Evolutionary conservation across 1,139 yeast species (phyloP).

Genomic region (Yamadazyma atmosphaerica): DNA sequence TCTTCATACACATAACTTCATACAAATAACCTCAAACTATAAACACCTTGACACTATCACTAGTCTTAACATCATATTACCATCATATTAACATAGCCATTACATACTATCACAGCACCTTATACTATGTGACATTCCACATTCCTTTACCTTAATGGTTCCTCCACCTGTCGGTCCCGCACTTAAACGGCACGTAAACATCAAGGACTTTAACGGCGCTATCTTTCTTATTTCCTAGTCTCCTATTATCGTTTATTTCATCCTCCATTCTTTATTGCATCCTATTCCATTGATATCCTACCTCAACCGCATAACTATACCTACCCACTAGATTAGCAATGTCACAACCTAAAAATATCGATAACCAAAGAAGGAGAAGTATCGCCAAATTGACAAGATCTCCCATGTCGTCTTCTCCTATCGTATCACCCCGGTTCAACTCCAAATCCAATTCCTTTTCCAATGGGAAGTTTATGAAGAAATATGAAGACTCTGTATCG

Average conservation of each 20-base stretch:
- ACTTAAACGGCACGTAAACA: neutral
- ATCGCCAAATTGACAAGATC: constrained; percentile 38
- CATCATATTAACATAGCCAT: too few species aligned
- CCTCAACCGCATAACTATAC: too few species aligned
- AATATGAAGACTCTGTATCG: constrained; percentile 13
- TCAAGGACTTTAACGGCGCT: neutral
- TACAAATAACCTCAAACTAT: too few species aligned
- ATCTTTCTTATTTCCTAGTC: neutral
- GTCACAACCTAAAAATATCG: constrained; percentile 27
- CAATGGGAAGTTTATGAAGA: constrained; percentile 24
- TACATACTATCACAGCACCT: too few species aligned
- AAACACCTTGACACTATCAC: too few species aligned
- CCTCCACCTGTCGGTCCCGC: too few species aligned
- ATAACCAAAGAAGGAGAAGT: constrained; percentile 24
- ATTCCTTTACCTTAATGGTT: too few species aligned
- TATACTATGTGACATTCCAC: too few species aligned
- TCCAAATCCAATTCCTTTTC: constrained; percentile 26
- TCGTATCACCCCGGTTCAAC: constrained; percentile 21
- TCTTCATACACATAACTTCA: too few species aligned
- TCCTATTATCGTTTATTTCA: neutral
- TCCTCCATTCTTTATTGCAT: neutral
- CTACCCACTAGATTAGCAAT: constrained; percentile 11
- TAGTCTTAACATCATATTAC: too few species aligned
- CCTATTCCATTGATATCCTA: too few species aligned
- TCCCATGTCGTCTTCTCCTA: constrained; percentile 32